Percentiles rank a stretch among this genome's conserved stretches.
Evolutionary conservation across 352 stramenopile genomes (phyloP).

Genomic region (Globisporangium okanoganense): DNA sequence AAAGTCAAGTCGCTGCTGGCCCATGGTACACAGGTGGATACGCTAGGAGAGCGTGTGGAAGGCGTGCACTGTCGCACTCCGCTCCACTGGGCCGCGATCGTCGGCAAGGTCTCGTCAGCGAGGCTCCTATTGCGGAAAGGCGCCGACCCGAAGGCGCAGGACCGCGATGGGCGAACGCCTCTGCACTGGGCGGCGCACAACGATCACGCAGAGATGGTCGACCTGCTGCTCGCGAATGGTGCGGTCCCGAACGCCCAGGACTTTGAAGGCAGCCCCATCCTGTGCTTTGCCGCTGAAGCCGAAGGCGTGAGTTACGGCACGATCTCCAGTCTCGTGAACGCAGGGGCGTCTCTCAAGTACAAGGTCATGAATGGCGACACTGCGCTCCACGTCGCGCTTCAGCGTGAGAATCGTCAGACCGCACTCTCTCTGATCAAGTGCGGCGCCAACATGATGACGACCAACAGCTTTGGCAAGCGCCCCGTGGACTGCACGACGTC

Average conservation of each 20-base stretch:
- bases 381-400: constrained; percentile 66
- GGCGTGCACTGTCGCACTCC: constrained; percentile 65
- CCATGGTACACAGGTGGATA: constrained; percentile 36
- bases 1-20: constrained; percentile 44
- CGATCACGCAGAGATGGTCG: constrained; percentile 50
- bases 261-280: constrained; percentile 37
- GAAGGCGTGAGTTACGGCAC: constrained; percentile 48
- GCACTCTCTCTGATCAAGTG: constrained; percentile 67
- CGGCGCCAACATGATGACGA: constrained; percentile 64
- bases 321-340: constrained; percentile 36
- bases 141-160: constrained; percentile 51
- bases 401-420: constrained; percentile 63
- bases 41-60: constrained; percentile 50
- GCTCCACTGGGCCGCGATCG: constrained; percentile 70
- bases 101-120: constrained; percentile 35
- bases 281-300: constrained; percentile 63
- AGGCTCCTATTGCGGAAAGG: constrained; percentile 36
- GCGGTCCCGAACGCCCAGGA: constrained; percentile 46
- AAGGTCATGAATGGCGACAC: constrained; percentile 49
- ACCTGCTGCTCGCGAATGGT: constrained; percentile 39
- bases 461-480: constrained; percentile 56
- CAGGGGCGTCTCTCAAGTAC: constrained; percentile 39
- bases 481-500: constrained; percentile 80
- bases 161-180: constrained; percentile 57
- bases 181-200: constrained; percentile 78